Percentiles rank a stretch among this genome's conserved stretches.
phyloP scores from a whole-genome alignment of 805 yeast species.

The Wickerhamiella siamensis region DNA sequence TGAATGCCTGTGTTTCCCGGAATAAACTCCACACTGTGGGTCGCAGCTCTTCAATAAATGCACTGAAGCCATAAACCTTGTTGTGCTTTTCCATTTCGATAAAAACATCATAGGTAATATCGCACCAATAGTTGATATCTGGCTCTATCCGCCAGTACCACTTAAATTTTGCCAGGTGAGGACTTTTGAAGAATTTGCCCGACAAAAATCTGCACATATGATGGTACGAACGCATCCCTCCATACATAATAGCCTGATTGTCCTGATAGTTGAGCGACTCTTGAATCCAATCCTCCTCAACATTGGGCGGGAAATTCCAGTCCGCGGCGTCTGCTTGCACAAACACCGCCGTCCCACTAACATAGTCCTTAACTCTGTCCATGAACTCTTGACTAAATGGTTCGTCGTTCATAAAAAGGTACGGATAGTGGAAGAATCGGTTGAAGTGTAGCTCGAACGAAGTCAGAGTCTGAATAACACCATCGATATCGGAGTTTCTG shows the following conservation, averaged over 20 bases:
- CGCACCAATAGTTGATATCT: constrained; percentile 78
- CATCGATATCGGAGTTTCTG: constrained; percentile 62
- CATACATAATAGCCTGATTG: constrained; percentile 73
- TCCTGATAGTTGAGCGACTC: constrained; percentile 63
- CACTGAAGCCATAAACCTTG: constrained; percentile 76
- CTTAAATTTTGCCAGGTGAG: constrained; percentile 50
- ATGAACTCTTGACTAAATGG: constrained; percentile 56
- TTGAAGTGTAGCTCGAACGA: constrained; percentile 80
- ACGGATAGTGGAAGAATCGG: constrained; percentile 88
- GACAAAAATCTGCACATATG: constrained; percentile 92
- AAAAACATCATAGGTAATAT: constrained; percentile 84
- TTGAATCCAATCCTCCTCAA: constrained; percentile 31
- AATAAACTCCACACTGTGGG: constrained; percentile 76
- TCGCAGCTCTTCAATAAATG: constrained; percentile 60
- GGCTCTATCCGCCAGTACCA: constrained; percentile 99
- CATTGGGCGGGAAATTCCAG: constrained; percentile 57
- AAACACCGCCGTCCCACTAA: constrained; percentile 53
- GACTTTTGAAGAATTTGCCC: constrained; percentile 70
- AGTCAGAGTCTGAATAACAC: constrained; percentile 57
- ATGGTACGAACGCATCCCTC: constrained; percentile 69
- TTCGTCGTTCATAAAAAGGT: constrained; percentile 76
- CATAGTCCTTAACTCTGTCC: constrained; percentile 33
- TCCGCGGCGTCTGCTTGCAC: constrained; percentile 43
- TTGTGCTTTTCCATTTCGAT: constrained; percentile 52
- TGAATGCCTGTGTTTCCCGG: constrained; percentile 50